Evolutionary conservation across 2,329 filamentous ascomycete genomes (phyloP), one percentile per base, ranked within the genome.

Genomic region (Canariomyces notabilis): DNA sequence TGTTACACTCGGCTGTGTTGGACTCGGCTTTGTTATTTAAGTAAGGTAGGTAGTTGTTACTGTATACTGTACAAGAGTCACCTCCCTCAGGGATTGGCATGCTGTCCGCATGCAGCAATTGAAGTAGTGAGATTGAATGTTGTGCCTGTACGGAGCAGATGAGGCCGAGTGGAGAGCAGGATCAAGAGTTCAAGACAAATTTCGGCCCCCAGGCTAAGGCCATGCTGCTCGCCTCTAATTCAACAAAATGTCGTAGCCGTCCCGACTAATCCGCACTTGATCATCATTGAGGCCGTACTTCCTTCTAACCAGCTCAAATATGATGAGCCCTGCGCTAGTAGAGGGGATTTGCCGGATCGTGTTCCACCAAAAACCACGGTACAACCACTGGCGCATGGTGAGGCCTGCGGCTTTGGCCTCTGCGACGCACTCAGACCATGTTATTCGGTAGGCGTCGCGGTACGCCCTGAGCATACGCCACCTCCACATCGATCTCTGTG

Each of bases 271-370:
- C 55, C 73, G 74, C 52, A 81, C 80, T 57, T 76, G 75, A 40
- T 84, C 82, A 15, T 72, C 72, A 2, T 76, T 74, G 48, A 77
- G 71, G 2, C 82, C 82, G 56, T 88, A 89, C 65, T 87, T 87
- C 29, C 85, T 72, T 46, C 86, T 71, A 31, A 89, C 80, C 36
- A 90, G 61, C 66, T 90, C 86, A 61, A 90, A 90, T 16, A 88
- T 86, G 55, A 90, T 87, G 49, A 90, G 62, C 0, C 85, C 86
- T 0, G 85, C 85, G 49, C 82, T 85, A 2, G 86, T 89, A 60
- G 83, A 87, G 0, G 86, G 86, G 2, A 87, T 83, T 64, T 89
- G 85, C 5, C 83, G 72, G 42, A 89, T 75, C 1, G 85, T 85
- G 44, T 76, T 82, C 76, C 78, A 79, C 73, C 84, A 80, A 61